Percentiles rank a stretch among this genome's conserved stretches.
Evolutionary conservation across 2,329 filamentous ascomycete species (phyloP).

Genomic region (Cladophialophora chaetospira): DNA sequence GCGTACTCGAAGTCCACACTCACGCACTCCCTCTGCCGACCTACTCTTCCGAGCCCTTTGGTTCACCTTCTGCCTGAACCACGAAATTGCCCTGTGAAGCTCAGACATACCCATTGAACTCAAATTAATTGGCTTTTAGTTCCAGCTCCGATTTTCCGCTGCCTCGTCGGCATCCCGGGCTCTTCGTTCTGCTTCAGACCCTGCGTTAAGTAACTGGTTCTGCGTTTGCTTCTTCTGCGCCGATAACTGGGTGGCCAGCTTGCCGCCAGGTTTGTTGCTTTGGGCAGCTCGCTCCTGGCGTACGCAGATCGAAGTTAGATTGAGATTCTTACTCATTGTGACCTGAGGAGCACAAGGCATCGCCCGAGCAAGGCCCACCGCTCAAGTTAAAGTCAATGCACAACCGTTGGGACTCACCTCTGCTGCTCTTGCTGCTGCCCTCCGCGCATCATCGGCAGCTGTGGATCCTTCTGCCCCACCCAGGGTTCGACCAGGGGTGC

Average conservation of each 20-base stretch:
- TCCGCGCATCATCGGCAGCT: constrained; percentile 59
- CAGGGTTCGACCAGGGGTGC: constrained; percentile 63
- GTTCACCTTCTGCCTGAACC: neutral
- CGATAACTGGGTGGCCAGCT: constrained; percentile 69
- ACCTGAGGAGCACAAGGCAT: neutral
- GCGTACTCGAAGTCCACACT: no score
- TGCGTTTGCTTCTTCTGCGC: constrained; percentile 76
- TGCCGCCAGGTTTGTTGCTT: constrained; percentile 60
- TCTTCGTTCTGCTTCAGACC: constrained; percentile 66
- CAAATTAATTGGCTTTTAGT: constrained; percentile 6
- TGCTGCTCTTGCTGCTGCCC: constrained; percentile 76
- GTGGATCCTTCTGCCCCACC: constrained; percentile 53
- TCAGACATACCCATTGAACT: neutral
- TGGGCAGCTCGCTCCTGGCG: constrained; percentile 69
- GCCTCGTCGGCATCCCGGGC: constrained; percentile 65
- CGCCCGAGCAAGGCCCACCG: neutral
- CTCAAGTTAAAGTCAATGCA: neutral
- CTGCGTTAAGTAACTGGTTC: constrained; percentile 66
- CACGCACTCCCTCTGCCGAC: no score
- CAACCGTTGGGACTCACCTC: constrained; percentile 61
- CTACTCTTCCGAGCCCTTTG: no score
- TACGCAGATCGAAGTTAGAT: no score
- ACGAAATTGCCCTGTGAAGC: no score
- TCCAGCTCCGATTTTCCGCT: constrained; percentile 24
- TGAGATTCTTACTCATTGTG: no score